These are phyloP conservation scores for Cordyceps cicadae DNA, from an alignment of 2,329 filamentous ascomycete species.

Conservation along the genomic window DNA sequence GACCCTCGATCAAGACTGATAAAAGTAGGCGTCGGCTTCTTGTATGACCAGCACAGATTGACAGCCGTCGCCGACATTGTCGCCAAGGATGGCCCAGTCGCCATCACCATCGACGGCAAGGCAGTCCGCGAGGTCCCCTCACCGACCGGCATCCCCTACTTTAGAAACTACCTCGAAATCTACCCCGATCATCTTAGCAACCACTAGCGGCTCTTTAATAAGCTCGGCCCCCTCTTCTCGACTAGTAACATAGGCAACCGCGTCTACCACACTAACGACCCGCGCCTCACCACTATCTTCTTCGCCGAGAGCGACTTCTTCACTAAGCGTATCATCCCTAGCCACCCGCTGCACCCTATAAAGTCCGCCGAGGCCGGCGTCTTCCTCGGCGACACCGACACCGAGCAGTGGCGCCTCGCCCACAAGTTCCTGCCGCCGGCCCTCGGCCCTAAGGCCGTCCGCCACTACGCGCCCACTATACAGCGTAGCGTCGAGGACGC, in stretches of 20 bases:
- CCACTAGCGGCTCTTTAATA: slow-evolving; percentile 44
- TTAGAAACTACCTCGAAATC: slow-evolving; percentile 47
- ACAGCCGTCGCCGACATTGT: slow-evolving; percentile 28
- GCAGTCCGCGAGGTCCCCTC: slow-evolving; percentile 42
- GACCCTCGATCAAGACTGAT: not conserved
- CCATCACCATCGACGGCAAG: slow-evolving; percentile 41
- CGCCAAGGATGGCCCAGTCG: slow-evolving; percentile 25
- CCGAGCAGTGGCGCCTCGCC: slow-evolving; percentile 38
- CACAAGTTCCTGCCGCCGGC: slow-evolving; percentile 57
- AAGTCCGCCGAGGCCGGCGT: slow-evolving; percentile 34
- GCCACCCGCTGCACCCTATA: slow-evolving; percentile 37
- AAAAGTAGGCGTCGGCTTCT: slow-evolving; percentile 30
- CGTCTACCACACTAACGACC: slow-evolving; percentile 44
- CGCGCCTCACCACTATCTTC: slow-evolving; percentile 35
- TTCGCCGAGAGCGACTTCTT: slow-evolving; percentile 44
- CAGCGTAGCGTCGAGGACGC: slow-evolving; percentile 43
- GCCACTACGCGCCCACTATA: slow-evolving; percentile 53
- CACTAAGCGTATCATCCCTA: slow-evolving; percentile 43
- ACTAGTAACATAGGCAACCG: slow-evolving; percentile 43
- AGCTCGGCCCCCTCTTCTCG: slow-evolving; percentile 43
- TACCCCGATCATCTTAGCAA: slow-evolving; percentile 52
- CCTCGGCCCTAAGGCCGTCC: slow-evolving; percentile 50
- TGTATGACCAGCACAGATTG: slow-evolving; percentile 21
- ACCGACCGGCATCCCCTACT: slow-evolving; percentile 36
- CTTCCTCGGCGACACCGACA: slow-evolving; percentile 43